These are phyloP conservation scores for Astragalus glycyphyllos DNA, from an alignment of 306 rosid genomes.

Conservation along the genomic window DNA sequence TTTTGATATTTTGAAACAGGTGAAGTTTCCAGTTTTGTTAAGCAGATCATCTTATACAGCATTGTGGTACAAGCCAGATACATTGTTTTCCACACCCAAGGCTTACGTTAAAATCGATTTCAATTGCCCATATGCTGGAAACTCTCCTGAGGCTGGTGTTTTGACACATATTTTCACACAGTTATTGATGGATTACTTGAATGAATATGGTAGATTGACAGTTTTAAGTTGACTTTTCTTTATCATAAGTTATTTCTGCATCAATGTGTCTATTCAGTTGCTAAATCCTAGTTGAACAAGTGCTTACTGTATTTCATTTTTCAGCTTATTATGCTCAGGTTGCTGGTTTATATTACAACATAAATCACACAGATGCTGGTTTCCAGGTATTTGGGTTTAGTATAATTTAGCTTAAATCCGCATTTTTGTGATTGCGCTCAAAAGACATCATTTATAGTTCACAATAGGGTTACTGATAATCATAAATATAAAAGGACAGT, in stretches of 20 bases:
- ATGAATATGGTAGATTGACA: conserved; percentile 84
- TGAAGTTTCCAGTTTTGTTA: conserved; percentile 71
- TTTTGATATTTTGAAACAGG: conserved; percentile 61
- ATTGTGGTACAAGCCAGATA: conserved; percentile 90
- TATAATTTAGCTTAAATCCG: conserved; percentile 33
- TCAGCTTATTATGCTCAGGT: conserved; percentile 91
- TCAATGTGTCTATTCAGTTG: conserved; percentile 10
- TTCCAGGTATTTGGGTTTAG: conserved; percentile 70
- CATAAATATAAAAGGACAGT: conserved; percentile 11
- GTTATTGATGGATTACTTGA: conserved; percentile 90
- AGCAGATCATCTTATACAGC: conserved; percentile 72
- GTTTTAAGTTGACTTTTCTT: too few relatives aligned
- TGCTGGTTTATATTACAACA: conserved; percentile 78
- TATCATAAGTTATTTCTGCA: too few relatives aligned
- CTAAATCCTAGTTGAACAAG: conserved; percentile 37
- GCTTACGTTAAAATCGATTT: conserved; percentile 82
- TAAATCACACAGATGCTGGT: conserved; percentile 62
- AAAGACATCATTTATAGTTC: conserved; percentile 17
- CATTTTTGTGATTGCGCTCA: conserved; percentile 21
- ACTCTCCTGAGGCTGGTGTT: conserved; percentile 85
- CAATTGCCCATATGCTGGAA: conserved; percentile 80
- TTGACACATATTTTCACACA: conserved; percentile 68
- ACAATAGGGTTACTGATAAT: conserved; percentile 23
- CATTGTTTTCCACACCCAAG: conserved; percentile 81
- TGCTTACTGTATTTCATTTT: conserved; percentile 42